Evolutionary conservation across 108 stramenopile genomes (phyloP).

Genomic region (Cyclotella cryptica): DNA sequence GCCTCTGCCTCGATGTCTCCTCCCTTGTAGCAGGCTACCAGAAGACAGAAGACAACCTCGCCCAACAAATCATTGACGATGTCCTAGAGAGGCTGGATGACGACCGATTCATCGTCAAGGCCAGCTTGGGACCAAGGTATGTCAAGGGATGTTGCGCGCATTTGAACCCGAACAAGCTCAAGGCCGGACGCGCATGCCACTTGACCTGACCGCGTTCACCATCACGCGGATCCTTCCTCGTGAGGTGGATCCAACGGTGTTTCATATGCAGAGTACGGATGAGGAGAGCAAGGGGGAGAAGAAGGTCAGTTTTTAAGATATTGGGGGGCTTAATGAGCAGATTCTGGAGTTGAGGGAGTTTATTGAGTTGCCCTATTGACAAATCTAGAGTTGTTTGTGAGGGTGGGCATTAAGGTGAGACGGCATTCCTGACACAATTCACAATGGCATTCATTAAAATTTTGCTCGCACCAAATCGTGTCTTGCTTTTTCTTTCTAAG

Average conservation of each 20-base stretch:
- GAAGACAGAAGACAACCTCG: conserved; percentile 97
- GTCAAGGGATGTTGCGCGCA: conserved; percentile 96
- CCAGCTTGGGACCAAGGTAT: conserved; percentile 55
- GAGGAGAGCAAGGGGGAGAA: conserved; percentile 81
- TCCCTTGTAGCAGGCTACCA: conserved; percentile 90
- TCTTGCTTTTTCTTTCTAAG: conserved; percentile 25
- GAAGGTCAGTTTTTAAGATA: conserved; percentile 92
- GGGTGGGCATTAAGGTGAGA: conserved; percentile 67
- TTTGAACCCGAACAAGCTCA: conserved; percentile 91
- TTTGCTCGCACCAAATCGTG: not conserved
- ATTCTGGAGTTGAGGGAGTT: conserved; percentile 97
- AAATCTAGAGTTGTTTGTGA: conserved; percentile 93
- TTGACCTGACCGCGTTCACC: conserved; percentile 99
- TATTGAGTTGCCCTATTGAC: conserved; percentile 98
- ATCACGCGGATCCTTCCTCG: conserved; percentile 88
- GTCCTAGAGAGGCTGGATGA: conserved; percentile 95
- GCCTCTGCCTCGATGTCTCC: conserved; percentile 88
- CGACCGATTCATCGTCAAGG: conserved; percentile 98
- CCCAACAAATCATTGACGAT: conserved; percentile 98
- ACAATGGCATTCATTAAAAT: not conserved
- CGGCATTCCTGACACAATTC: not conserved
- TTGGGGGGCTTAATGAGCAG: conserved; percentile 95
- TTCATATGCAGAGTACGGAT: conserved; percentile 95
- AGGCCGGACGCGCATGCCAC: conserved; percentile 94
- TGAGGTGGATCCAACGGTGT: conserved; percentile 93